Conservation (phyloP, 257 asterid genomes). For the Lavandula angustifolia region DNA sequence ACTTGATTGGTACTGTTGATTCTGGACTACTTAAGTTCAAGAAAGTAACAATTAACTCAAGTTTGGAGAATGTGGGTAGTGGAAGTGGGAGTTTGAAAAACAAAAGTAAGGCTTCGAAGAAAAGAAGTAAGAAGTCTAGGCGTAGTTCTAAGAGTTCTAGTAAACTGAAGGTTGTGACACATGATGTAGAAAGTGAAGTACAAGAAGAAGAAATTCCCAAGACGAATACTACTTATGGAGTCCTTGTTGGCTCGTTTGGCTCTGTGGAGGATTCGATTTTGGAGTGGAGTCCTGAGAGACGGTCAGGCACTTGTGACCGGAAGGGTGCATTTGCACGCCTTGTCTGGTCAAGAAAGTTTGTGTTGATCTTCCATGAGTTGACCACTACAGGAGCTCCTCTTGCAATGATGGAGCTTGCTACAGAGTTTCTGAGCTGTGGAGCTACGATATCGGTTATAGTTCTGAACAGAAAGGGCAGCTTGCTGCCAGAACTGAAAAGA, state of each 20-base stretch:
- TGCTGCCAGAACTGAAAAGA: constrained; percentile 81
- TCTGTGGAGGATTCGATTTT: constrained; percentile 74
- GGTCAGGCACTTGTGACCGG: constrained; percentile 93
- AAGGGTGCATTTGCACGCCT: constrained; percentile 93
- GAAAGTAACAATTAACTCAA: constrained; percentile 35
- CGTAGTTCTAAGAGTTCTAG: constrained; percentile 49
- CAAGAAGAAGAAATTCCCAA: constrained; percentile 72
- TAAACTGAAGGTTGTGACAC: constrained; percentile 46
- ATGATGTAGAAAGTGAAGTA: constrained; percentile 46
- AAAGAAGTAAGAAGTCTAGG: constrained; percentile 49
- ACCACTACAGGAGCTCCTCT: constrained; percentile 99
- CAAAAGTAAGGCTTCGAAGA: constrained; percentile 45
- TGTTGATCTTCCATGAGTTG: constrained; percentile 87
- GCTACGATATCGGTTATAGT: constrained; percentile 81
- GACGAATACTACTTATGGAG: constrained; percentile 72
- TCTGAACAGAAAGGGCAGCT: constrained; percentile 81
- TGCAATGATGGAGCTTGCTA: constrained; percentile 96
- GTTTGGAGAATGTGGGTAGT: constrained; percentile 40
- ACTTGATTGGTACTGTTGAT: constrained; percentile 49
- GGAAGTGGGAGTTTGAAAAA: constrained; percentile 33
- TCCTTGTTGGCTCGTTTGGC: constrained; percentile 92
- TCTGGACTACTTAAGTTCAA: constrained; percentile 39
- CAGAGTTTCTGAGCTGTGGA: constrained; percentile 96
- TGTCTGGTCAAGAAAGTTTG: constrained; percentile 97
- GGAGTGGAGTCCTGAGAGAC: constrained; percentile 88